Base-by-base conservation (phyloP, 2,329 filamentous ascomycete species). In the Pyrenophora tritici-repentis region DNA sequence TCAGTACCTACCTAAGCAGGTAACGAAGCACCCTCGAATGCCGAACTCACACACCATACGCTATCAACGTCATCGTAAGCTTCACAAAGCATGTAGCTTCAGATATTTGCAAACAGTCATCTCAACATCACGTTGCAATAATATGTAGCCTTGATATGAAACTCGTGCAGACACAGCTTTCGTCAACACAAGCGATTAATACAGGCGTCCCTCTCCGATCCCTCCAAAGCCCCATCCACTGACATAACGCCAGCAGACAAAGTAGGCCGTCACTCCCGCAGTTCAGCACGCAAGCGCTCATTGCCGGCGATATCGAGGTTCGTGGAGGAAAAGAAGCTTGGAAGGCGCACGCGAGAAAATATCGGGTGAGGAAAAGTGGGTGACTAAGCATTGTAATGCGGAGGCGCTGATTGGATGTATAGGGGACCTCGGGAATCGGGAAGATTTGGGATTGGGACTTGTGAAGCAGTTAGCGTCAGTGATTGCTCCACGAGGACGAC, bases 91-190 rank as follows among this genome's bases (percentile, higher is more conserved):
- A 29, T 29, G 26, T 13, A 29, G 26, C 26, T 29, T 29, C 9
- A 7, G 26, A 29, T 12, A 29, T 4, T 4, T 9, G 12, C 9
- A 2, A 9, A 12, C 10, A 29, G 9, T 9, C 9, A 13, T 12
- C 26, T 20, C 16, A 14, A 9, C 43, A 32, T 51, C 14, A 37
- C 22, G 29, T 26, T 14, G 14, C 41, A 47, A 34, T 42, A 36
- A 55, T 50, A 73, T 80, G 76, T 79, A 60, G 75, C 77, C 76
- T 77, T 79, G 78, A 80, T 79, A 80, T 80, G 78, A 80, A 80
- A 78, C 78, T 71, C 77, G 77, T 71, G 68, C 59, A 71, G 70
- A 69, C 73, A 76, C 66, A 59, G 63, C 50, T 58, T 55, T 65
- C 55, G 68, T 73, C 67, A 62, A 68, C 72, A 76, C 76, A 76